Evolutionary conservation across 306 rosid species (phyloP), one percentile per base, ranked within the genome.

Genomic region (Vicia villosa): DNA sequence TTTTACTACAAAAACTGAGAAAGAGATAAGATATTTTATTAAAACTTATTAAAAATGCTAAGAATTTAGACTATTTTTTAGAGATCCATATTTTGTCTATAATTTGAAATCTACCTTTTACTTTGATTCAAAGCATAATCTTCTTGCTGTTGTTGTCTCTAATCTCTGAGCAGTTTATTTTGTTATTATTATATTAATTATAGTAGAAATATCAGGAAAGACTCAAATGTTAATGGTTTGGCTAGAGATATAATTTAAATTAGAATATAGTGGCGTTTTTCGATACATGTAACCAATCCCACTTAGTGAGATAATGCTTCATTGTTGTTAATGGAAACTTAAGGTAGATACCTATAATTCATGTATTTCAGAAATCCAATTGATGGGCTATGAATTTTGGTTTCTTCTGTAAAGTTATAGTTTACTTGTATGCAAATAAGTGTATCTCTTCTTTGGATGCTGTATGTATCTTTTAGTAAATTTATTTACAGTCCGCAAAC

Each of bases 401-500:
- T 21, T 52, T 62, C 50, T 63, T 17, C 68, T 42, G 36, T 58
- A 20, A 57, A n/a, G 3, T 28, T 61, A 26, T 6, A 26, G 15
- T 32, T 59, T 67, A 20, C 13, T 12, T 59, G 41, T 13, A 20
- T 30, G 22, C n/a, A 21, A 57, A 22, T 56, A 46, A 37, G 49
- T 43, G 68, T 56, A 36, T n/a, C 19, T 55, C 56, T 11, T 51
- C 36, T 42, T 28, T 38, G 55, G 70, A 51, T 50, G 14, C 10
- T 15, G 52, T n/a, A 46, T 65, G 65, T 46, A 21, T 77, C 14
- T 10, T 41, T 66, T 15, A 49, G 41, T 60, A 72, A 71, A 49
- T 66, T 38, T 38, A 7, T 49, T 37, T 67, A 12, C 71, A 66
- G 22, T 61, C 41, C 52, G 50, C 70, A 73, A 73, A 57, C 34